A percentile compares a stretch with the other conserved stretches of the same genome.
phyloP scores from a whole-genome alignment of 2,329 filamentous ascomycete genomes.

The Phoma herbarum region DNA sequence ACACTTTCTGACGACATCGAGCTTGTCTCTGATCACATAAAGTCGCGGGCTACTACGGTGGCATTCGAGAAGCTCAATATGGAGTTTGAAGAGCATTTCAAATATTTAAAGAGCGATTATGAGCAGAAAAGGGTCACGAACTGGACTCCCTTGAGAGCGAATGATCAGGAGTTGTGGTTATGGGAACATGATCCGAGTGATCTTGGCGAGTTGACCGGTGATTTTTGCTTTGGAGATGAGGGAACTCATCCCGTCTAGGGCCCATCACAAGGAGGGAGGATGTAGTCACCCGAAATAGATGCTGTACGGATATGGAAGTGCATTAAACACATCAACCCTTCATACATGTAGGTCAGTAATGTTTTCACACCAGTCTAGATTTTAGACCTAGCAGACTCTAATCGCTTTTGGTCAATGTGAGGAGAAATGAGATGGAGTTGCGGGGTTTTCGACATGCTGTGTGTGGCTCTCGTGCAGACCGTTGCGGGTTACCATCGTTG shows the following conservation, averaged over 20 bases:
- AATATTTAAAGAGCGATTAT: constrained; percentile 12
- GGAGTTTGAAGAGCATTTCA: constrained; percentile 9
- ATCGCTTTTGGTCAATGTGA: background rate
- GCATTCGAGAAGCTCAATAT: background rate
- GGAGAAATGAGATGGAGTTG: background rate
- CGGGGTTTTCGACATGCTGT: background rate
- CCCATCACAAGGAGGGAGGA: background rate
- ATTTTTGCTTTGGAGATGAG: background rate
- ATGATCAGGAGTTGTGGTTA: background rate
- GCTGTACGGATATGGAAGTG: background rate
- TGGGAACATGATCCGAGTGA: background rate
- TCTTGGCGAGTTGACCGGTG: background rate
- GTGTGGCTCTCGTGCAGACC: constrained; percentile 4
- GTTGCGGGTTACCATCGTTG: background rate
- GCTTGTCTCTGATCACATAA: background rate
- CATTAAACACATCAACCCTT: constrained; percentile 6
- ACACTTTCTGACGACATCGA: background rate
- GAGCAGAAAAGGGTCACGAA: background rate
- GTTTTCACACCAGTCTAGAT: background rate
- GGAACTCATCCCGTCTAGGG: too few relatives aligned
- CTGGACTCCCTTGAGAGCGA: constrained; percentile 15
- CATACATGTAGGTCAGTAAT: background rate
- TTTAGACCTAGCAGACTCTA: background rate
- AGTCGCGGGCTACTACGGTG: background rate
- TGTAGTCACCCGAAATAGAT: background rate